Percentiles rank a stretch among this genome's conserved stretches.
phyloP scores from a whole-genome alignment of 2,329 filamentous ascomycete species.

The Xylaria sp. region DNA sequence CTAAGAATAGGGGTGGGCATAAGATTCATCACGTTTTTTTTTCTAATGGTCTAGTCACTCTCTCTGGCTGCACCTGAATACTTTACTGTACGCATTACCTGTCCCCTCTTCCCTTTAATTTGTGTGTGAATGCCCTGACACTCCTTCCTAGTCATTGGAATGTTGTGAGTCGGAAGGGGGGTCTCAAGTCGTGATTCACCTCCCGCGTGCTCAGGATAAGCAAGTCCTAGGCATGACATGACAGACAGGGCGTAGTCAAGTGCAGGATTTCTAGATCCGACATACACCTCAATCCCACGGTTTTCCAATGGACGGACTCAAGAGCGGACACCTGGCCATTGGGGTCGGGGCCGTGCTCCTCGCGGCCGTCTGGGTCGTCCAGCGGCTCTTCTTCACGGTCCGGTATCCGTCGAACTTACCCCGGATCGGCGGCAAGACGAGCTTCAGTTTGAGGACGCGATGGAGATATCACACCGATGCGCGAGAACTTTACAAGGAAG shows the following conservation, averaged over 20 bases:
- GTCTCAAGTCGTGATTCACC: no score
- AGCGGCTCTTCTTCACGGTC: constrained; percentile 19
- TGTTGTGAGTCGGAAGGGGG: no score
- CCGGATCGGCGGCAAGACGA: constrained; percentile 14
- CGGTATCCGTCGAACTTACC: constrained; percentile 21
- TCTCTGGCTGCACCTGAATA: no score
- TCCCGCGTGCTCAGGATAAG: no score
- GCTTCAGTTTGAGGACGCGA: constrained; percentile 16
- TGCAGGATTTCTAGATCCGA: neutral
- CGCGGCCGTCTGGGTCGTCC: constrained; percentile 6
- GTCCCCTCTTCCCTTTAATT: no score
- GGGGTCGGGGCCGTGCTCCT: constrained; percentile 4
- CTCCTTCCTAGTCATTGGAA: no score
- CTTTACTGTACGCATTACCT: no score
- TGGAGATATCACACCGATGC: constrained; percentile 21
- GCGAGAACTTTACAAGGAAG: constrained; percentile 19
- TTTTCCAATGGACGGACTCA: neutral
- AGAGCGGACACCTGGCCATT: neutral
- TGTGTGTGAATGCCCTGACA: no score
- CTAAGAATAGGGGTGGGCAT: no score
- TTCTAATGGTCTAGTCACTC: no score
- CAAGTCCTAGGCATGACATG: no score
- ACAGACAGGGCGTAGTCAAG: neutral
- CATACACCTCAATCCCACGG: neutral
- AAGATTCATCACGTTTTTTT: no score